phyloP scores from a whole-genome alignment of 176 grass and related monocot species.

The Cenchrus fungigraminus region DNA sequence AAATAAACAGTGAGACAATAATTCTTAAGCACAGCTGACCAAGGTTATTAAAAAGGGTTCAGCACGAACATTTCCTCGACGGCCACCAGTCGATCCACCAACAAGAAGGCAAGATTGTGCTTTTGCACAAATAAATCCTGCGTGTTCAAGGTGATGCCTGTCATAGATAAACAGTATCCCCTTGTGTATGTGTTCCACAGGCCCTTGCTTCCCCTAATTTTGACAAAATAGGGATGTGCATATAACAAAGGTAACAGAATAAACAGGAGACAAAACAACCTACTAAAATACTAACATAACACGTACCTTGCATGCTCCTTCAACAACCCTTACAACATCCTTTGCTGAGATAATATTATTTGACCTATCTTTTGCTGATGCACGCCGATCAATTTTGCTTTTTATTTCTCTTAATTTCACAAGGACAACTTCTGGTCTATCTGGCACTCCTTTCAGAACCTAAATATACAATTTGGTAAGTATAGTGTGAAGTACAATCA shows the following conservation, averaged over 20 bases:
- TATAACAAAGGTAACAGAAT: not conserved
- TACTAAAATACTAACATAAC: conserved; percentile 13
- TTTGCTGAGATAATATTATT: conserved; percentile 87
- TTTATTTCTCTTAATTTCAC: conserved; percentile 98
- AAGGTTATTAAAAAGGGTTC: conserved; percentile 20
- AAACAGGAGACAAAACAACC: conserved; percentile 9
- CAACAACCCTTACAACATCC: conserved; percentile 91
- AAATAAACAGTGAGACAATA: conserved; percentile 31
- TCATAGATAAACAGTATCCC: conserved; percentile 97
- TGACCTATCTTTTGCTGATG: conserved; percentile 71
- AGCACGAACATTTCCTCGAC: conserved; percentile 63
- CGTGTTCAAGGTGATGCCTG: conserved; percentile 94
- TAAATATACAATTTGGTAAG: conserved; percentile 54
- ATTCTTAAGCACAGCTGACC: not conserved
- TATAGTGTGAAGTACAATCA: conserved; percentile 38
- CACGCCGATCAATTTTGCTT: conserved; percentile 80
- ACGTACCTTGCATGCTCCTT: conserved; percentile 83
- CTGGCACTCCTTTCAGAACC: conserved; percentile 91
- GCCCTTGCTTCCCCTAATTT: conserved; percentile 98
- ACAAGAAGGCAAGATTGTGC: conserved; percentile 90
- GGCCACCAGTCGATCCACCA: conserved; percentile 70
- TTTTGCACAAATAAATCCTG: conserved; percentile 98
- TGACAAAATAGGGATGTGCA: conserved; percentile 35
- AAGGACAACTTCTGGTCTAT: conserved; percentile 91
- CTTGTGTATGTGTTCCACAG: conserved; percentile 93